Evolutionary conservation across 1,284 basidiomycete genomes (phyloP).

Genomic region (Ganoderma lucidum): DNA sequence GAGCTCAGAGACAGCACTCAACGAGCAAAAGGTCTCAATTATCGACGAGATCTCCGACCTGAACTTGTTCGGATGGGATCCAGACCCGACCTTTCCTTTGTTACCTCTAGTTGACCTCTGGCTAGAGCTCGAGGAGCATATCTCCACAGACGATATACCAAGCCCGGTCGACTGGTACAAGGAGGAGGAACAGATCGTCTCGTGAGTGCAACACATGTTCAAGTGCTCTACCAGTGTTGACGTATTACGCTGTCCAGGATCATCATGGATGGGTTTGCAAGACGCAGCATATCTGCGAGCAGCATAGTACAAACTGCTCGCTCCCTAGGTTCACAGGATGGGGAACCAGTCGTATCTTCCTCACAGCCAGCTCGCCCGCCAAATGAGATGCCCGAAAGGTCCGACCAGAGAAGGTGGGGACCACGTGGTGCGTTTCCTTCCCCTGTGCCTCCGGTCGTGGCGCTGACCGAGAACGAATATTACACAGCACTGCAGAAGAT

Average conservation of each 20-base stretch:
- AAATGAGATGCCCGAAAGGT: neutral
- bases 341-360: neutral
- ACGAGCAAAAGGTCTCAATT: neutral
- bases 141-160: conserved; percentile 14
- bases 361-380: neutral
- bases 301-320: neutral
- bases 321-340: neutral
- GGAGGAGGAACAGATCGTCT: neutral
- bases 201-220: neutral
- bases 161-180: conserved; percentile 15
- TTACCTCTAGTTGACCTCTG: conserved; percentile 26
- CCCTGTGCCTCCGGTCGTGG: neutral
- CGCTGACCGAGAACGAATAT: neutral
- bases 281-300: neutral
- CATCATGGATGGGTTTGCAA: neutral
- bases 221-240: neutral
- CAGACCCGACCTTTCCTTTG: conserved; percentile 5
- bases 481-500: neutral
- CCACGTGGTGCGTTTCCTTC: neutral
- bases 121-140: conserved; percentile 19
- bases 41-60: neutral
- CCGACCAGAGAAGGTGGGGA: neutral
- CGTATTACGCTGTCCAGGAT: neutral
- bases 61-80: conserved; percentile 10
- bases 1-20: neutral